Base-by-base conservation (phyloP, 768 basidiomycete genomes). In the Pleurotus giganteus region DNA sequence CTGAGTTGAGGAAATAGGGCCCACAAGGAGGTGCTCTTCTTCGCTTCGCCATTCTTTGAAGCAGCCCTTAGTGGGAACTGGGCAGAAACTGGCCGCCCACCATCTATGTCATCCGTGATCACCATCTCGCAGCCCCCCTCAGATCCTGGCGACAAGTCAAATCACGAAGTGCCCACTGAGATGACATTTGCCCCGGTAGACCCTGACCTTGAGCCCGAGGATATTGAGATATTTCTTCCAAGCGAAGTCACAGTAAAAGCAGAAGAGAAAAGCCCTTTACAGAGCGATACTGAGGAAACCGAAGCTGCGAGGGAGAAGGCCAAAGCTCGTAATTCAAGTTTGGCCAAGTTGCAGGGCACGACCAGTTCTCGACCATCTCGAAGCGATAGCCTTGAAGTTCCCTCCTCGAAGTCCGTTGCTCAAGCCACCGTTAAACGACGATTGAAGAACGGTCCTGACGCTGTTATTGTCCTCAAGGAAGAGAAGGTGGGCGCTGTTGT, bases 11-110 rank as follows among this genome's bases (percentile, higher is more conserved):
- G 15, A 4, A 15, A 4, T 64, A 93, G 91, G 91, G 88, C 89
- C 0, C 94, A 96, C 71, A 94, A 91, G 67, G 93, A 95, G 65
- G 83, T 96, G 26, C 74, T 96, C 4, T 89, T 86, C 70, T 96
- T 94, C 65, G 89, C 93, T 3, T 94, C 92, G n/a, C 91, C 94
- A 0, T 96, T 96, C 77, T 96, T 96, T 68, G 88, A 94, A 69
- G 91, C 91, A 15, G 87, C 92, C 7, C 74, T 96, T 44, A 91
- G 91, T 61, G 94, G 94, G 6, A 83, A 90, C 63, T 96, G 94
- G 94, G 89, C 89, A 11, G 94, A 96, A 71, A 94, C 88, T 4
- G 88, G 86, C 29, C 79, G 89, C 34, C 89, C 87, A 17, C 81
- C 76, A 21, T 91, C 88, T 54, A 83, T 88, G 77, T 90, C 87